Base-by-base conservation (phyloP, 1,284 basidiomycete species). In the Apiotrichum montevideense region DNA sequence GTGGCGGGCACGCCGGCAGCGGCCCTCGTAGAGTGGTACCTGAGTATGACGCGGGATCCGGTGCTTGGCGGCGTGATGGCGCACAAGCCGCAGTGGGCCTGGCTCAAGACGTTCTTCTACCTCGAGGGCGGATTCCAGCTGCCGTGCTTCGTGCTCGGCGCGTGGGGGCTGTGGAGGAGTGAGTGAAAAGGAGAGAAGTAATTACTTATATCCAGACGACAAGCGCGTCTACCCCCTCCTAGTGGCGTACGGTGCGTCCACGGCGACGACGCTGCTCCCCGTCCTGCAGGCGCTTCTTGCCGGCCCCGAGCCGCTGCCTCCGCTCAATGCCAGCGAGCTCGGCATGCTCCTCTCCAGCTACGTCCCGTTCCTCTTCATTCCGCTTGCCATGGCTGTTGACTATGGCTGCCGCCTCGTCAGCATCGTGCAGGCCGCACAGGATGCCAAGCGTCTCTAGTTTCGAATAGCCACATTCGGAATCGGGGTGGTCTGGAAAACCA, bases 231-330 rank as follows among this genome's bases (percentile, higher is more conserved):
- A 73, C 47, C 72, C 75, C n/a, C 58, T 77, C 15, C 76, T 93
- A 4, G 77, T 88, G 5, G 71, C 85, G 35, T 93, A 92, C 70
- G 87, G 81, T 33, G 86, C 87, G 0, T 88, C 87, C 0, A 86
- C 88, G 0, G 79, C 83, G 0, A 91, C 88, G 0, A 90, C 88
- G 0, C 85, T 86, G 2, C 72, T 89, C 14, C 83, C 90, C 0
- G 88, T 86, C 65, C 71, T 92, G 50, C 73, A 80, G 2, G 78
- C 83, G 33, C 71, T 91, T 43, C 68, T 88, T 32, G 68, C 77
- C 9, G 79, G 79, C 2, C 59, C 62, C 14, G 41, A 59, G n/a
- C 52, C 54, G 2, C 56, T 37, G 10, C 71, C 71, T 3, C 63
- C 67, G 8, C 59, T 67, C 51, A 64, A 63, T 8, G 53, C 47